Evolutionary conservation across 805 yeast species (phyloP).

Genomic region (Teunomyces atbi): DNA sequence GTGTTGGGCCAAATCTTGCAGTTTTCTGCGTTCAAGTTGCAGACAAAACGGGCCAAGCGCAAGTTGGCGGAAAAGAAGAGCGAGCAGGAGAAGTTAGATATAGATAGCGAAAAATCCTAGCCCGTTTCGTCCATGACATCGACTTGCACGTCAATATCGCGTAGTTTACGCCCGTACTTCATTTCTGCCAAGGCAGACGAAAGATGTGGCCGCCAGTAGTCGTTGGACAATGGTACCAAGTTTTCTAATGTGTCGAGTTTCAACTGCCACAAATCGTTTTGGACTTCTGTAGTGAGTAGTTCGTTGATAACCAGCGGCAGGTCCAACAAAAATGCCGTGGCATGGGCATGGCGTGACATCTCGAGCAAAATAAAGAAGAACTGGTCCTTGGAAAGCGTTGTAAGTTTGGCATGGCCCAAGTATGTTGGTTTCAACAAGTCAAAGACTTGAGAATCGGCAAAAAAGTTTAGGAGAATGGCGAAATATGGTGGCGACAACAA

Average conservation of each 20-base stretch:
- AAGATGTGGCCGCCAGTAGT: constrained; percentile 23
- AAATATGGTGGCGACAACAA: constrained; percentile 21
- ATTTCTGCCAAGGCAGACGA: constrained; percentile 16
- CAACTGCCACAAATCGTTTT: constrained; percentile 24
- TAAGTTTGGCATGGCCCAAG: constrained; percentile 8
- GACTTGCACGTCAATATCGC: constrained; percentile 18
- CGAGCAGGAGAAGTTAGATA: neutral
- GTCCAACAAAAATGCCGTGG: constrained; percentile 19
- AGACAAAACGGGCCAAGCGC: neutral
- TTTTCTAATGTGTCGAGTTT: constrained; percentile 23
- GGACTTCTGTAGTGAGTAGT: constrained; percentile 4
- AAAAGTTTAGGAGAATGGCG: constrained; percentile 24
- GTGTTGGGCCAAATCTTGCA: constrained; percentile 17
- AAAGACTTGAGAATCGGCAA: constrained; percentile 16
- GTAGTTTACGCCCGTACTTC: constrained; percentile 24
- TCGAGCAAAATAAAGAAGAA: constrained; percentile 18
- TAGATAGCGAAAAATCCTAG: constrained; percentile 4
- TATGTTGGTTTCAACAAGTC: constrained; percentile 9
- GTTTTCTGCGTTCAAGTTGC: neutral
- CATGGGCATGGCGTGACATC: constrained; percentile 19
- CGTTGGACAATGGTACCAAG: constrained; percentile 17
- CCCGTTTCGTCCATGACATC: constrained; percentile 22
- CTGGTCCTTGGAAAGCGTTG: constrained; percentile 20
- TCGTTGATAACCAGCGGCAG: constrained; percentile 24
- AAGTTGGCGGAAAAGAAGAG: constrained; percentile 1